Evolutionary conservation across 192 early-diverging fungal genomes (phyloP).

Genomic region (Gaertneriomyces semiglobifer): DNA sequence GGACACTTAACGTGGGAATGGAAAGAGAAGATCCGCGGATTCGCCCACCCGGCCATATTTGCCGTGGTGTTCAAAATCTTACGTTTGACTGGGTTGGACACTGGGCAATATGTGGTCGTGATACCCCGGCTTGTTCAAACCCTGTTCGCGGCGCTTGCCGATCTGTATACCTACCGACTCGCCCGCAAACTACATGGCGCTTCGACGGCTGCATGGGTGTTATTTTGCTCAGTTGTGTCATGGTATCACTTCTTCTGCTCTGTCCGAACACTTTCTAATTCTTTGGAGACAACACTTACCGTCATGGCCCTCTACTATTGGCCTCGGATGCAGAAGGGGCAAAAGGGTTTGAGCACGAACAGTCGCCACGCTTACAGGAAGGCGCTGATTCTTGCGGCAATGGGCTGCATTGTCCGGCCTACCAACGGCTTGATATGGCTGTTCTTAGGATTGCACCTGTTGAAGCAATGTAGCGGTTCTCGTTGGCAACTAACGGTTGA

Average conservation of each 20-base stretch:
- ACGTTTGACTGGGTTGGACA: constrained; percentile 57
- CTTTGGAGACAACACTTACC: constrained; percentile 71
- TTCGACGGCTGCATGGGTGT: constrained; percentile 60
- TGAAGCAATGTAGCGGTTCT: constrained; percentile 30
- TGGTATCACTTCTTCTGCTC: constrained; percentile 62
- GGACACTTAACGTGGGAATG: constrained; percentile 96
- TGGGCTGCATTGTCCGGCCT: constrained; percentile 82
- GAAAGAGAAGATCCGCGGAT: constrained; percentile 74
- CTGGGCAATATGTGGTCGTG: constrained; percentile 62
- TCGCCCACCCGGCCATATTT: constrained; percentile 81
- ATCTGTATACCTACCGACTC: constrained; percentile 72
- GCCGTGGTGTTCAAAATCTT: constrained; percentile 70
- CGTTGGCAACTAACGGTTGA: constrained; percentile 11
- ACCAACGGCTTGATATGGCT: constrained; percentile 87
- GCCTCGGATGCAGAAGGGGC: constrained; percentile 57
- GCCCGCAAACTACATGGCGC: constrained; percentile 61
- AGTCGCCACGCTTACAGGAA: not conserved
- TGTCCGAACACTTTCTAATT: constrained; percentile 65
- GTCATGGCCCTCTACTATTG: constrained; percentile 78
- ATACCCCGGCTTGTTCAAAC: constrained; percentile 76
- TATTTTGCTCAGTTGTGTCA: constrained; percentile 51
- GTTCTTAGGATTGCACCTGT: constrained; percentile 62
- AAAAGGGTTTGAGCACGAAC: not conserved
- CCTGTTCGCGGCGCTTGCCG: constrained; percentile 64
- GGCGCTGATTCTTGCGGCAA: constrained; percentile 51